These are phyloP conservation scores for Oldenlandia corymbosa DNA, from an alignment of 257 asterid genomes.

Conservation along the genomic window DNA sequence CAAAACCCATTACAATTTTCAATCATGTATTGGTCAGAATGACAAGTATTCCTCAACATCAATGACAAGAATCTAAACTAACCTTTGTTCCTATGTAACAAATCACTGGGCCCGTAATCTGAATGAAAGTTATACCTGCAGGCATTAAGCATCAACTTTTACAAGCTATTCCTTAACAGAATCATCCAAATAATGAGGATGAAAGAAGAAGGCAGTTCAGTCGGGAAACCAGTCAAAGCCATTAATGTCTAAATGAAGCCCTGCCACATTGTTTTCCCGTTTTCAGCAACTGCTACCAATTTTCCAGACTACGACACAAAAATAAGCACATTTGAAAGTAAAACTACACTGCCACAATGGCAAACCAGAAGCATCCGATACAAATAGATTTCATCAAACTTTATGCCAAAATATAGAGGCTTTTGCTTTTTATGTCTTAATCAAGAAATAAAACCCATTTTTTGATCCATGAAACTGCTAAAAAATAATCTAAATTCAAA, in stretches of 20 bases:
- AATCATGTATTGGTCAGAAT: no score
- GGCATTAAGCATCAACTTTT: conserved; percentile 30
- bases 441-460: no score
- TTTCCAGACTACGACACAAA: not conserved
- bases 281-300: not conserved
- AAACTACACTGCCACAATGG: not conserved
- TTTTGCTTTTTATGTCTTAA: no score
- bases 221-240: not conserved
- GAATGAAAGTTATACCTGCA: conserved; percentile 37
- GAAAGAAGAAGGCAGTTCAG: not conserved
- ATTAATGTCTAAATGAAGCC: not conserved
- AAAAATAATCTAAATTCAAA: no score
- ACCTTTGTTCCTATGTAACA: conserved; percentile 42
- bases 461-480: no score
- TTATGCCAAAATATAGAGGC: not conserved
- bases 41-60: not conserved
- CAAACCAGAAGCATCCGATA: not conserved
- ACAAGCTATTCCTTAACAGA: conserved; percentile 17
- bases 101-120: conserved; percentile 23
- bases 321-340: not conserved
- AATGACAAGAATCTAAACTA: conserved; percentile 18
- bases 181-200: not conserved
- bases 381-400: not conserved
- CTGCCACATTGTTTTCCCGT: not conserved
- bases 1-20: no score